Percentiles rank a stretch among this genome's conserved stretches.
Evolutionary conservation across 768 basidiomycete species (phyloP).

Genomic region (Pisolithus marmoratus): DNA sequence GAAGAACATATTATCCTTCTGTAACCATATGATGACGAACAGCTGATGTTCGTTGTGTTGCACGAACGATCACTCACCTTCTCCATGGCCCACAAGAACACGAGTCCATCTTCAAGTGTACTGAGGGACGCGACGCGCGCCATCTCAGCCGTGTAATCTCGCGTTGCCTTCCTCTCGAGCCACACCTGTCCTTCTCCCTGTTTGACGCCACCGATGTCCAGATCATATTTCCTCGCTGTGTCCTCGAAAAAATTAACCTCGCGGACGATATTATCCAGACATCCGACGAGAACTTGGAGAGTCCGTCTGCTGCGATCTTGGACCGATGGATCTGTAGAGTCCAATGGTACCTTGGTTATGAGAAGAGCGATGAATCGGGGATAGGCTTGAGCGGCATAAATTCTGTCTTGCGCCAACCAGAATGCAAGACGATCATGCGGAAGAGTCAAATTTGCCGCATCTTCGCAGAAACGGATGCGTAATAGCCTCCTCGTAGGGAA

Average conservation of each 20-base stretch:
- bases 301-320: constrained; percentile 23
- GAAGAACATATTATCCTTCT: not conserved
- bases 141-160: constrained; percentile 72
- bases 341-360: constrained; percentile 51
- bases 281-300: constrained; percentile 44
- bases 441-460: constrained; percentile 51
- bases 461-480: constrained; percentile 53
- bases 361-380: constrained; percentile 65
- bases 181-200: constrained; percentile 21
- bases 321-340: constrained; percentile 5
- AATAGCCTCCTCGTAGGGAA: constrained; percentile 43
- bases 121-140: constrained; percentile 41
- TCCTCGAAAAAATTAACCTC: constrained; percentile 58
- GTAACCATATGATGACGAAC: not conserved
- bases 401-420: constrained; percentile 69
- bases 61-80: constrained; percentile 36
- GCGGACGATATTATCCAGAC: constrained; percentile 52
- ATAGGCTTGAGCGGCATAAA: constrained; percentile 71
- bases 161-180: constrained; percentile 54
- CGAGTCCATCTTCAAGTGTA: constrained; percentile 54
- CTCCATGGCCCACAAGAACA: constrained; percentile 81
- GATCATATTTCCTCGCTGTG: constrained; percentile 37
- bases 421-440: constrained; percentile 42
- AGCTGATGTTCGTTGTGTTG: too few species aligned
- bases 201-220: constrained; percentile 35